Evolutionary conservation across 306 rosid genomes (phyloP), one percentile per base, ranked within the genome.

Genomic region (Casuarina equisetifolia): DNA sequence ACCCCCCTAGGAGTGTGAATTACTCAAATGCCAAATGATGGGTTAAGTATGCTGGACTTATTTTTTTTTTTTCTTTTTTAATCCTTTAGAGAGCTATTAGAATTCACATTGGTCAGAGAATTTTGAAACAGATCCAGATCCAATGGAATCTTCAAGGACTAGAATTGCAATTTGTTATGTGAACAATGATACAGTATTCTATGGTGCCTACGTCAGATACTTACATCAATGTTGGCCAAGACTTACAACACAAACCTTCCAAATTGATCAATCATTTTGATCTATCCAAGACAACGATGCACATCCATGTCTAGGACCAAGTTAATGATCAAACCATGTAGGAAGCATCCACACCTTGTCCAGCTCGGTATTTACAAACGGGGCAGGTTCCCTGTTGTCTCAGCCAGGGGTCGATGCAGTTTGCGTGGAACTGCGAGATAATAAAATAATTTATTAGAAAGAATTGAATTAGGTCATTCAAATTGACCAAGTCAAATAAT

Each of bases 331-430:
- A 95, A 72, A 92, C 97, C 95, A 89, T 84, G 84, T 83, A 88
- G 15, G 94, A 79, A 70, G 85, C 81, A 73, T 86, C 93, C 11
- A 67, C 73, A 76, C 69, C 86, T 78, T 80, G 86, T 68, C 82
- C 91, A 80, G 90, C 97, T 74, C 91, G 85, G 82, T 82, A 95
- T 81, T 92, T 95, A 81, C 99, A 95, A 35, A 95, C 94, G 3
- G 97, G 97, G 82, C 99, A 95, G 1, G 97, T 92, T 69, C 97
- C 98, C 72, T 92, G 98, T 77, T 95, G 98, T 79, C 90, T 83
- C 84, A 95, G 86, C 97, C 98, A 92, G 0, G 97, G 98, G 74
- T 95, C 98, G 17, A 92, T 95, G 90, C 97, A 95, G 85, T 58
- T 91, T 19, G 91, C 92, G 48, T 91, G 97, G 81, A 95, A 92